Percentiles rank a stretch among this genome's conserved stretches.
phyloP scores from a whole-genome alignment of 2,329 filamentous ascomycete species.

The Hypoxylon sp. region DNA sequence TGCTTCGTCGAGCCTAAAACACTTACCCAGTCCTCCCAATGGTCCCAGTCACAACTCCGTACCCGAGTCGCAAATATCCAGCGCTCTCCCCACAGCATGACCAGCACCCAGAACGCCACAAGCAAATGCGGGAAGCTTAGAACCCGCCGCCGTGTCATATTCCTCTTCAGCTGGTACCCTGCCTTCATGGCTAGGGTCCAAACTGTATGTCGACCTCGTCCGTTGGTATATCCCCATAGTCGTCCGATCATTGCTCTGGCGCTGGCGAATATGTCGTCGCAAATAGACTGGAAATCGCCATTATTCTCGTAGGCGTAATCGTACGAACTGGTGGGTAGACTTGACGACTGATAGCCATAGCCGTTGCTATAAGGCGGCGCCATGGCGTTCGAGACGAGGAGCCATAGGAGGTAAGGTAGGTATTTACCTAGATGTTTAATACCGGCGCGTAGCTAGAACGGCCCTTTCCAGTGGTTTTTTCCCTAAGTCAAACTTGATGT shows the following conservation, averaged over 20 bases:
- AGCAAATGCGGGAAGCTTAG: conserved; percentile 73
- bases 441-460: not conserved
- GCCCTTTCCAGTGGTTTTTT: not conserved
- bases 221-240: conserved; percentile 53
- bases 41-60: conserved; percentile 78
- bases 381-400: conserved; percentile 44
- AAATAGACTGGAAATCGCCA: conserved; percentile 47
- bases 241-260: conserved; percentile 43
- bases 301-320: conserved; percentile 36
- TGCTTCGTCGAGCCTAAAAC: not conserved
- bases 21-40: conserved; percentile 92
- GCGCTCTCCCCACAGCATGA: conserved; percentile 86
- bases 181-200: conserved; percentile 44
- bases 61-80: conserved; percentile 78
- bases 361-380: conserved; percentile 52
- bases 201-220: conserved; percentile 52
- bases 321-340: conserved; percentile 34
- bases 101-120: conserved; percentile 76
- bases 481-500: not conserved
- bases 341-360: conserved; percentile 32
- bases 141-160: conserved; percentile 60
- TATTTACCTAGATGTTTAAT: conserved; percentile 17
- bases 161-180: conserved; percentile 51
- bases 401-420: conserved; percentile 36
- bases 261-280: conserved; percentile 50